Evolutionary conservation across 371 early-diverging fungal species (phyloP), one percentile per base, ranked within the genome.

Genomic region (Circinella umbellata): DNA sequence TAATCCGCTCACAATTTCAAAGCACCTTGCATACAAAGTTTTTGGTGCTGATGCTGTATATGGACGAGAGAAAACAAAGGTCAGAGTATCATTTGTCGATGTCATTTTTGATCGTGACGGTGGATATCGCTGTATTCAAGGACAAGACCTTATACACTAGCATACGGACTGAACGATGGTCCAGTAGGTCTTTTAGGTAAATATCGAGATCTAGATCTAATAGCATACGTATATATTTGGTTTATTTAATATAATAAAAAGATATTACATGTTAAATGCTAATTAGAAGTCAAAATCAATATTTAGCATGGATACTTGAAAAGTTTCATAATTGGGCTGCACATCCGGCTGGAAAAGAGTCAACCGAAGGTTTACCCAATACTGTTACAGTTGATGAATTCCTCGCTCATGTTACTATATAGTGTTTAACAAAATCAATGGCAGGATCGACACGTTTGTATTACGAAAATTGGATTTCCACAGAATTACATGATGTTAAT

Each of bases 381-480:
- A 81, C 87, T n/a, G 74, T 83, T 54, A 69, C 72, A 1, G 48
- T 74, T 36, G 77, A 87, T 4, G 90, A 88, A 67, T 78, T 92
- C 42, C 69, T 91, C 66, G 86, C 88, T 1, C 87, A 88, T 63
- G 54, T 89, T 34, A 80, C 83, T 61, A 79, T 91, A 13, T 92
- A 90, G 64, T 90, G 88, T 75, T 70, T 88, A 34, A 92, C 91
- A 2, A 79, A 86, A 38, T 79, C 86, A 1, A 89, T 91, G 68
- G 81, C 90, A 0, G 81, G 85, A 1, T 91, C 91, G 0, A 84
- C 85, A 47, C 78, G 92, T 38, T 73, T 91, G 8, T 92, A 92
- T 67, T 86, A 89, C 69, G 91, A 92, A 7, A 34, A 7, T 39
- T 69, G 76, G 34, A 76, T 74, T 57, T 39, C 72, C 0, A 80